Conservation (phyloP, 345 rosid genomes). For the Cochlearia excelsa region DNA sequence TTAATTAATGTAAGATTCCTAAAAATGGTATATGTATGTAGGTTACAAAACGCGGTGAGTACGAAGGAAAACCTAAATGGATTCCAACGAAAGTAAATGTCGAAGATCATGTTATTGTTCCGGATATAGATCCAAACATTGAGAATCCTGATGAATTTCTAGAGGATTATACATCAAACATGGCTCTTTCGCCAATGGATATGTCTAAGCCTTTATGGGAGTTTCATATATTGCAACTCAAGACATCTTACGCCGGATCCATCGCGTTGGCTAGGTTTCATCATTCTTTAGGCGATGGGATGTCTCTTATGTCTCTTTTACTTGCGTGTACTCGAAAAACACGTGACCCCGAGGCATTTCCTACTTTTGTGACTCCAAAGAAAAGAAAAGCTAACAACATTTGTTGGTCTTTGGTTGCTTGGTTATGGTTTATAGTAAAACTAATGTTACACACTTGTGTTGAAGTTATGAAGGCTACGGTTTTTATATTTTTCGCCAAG, state of each 20-base stretch:
- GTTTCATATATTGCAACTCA: neutral
- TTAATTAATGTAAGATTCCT: no score
- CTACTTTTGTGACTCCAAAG: slow-evolving; percentile 26
- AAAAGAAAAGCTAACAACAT: slow-evolving; percentile 5
- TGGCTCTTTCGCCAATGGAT: slow-evolving; percentile 18
- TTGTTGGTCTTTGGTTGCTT: slow-evolving; percentile 27
- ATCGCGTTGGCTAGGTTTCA: slow-evolving; percentile 40
- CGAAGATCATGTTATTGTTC: slow-evolving; percentile 19
- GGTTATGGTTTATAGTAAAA: slow-evolving; percentile 39
- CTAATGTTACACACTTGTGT: slow-evolving; percentile 47
- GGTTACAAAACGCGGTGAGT: neutral
- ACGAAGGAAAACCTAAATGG: neutral
- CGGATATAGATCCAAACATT: slow-evolving; percentile 11
- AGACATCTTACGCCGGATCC: slow-evolving; percentile 13
- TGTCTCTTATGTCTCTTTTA: slow-evolving; percentile 43
- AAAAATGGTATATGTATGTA: no score
- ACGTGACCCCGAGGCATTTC: slow-evolving; percentile 45
- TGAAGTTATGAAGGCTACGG: slow-evolving; percentile 38
- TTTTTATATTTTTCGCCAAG: slow-evolving; percentile 31
- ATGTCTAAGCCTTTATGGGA: neutral
- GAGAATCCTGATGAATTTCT: slow-evolving; percentile 13
- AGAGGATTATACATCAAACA: slow-evolving; percentile 19
- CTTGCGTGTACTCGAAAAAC: slow-evolving; percentile 51
- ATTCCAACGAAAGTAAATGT: slow-evolving; percentile 11
- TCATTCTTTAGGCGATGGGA: slow-evolving; percentile 42